Conservation (phyloP, 495 filamentous ascomycete genomes). For the Opeltia flavorubescens region DNA sequence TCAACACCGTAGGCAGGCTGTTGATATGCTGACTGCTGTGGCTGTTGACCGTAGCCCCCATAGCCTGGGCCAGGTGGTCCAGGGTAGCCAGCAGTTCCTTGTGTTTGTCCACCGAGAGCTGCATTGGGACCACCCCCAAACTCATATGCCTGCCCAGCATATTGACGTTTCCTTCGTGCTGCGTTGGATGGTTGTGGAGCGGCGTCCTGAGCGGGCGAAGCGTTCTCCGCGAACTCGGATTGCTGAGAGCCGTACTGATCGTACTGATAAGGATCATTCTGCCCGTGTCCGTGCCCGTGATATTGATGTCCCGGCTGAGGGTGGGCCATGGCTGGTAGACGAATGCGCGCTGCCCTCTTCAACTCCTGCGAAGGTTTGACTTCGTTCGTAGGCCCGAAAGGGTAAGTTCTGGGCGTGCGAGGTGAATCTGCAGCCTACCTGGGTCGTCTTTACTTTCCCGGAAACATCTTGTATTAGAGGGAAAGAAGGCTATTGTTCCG, state of each 20-base stretch:
- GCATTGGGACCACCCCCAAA: slow-evolving; percentile 85
- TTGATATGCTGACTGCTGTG: slow-evolving; percentile 33
- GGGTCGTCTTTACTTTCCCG: too few species aligned
- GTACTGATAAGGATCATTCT: slow-evolving; percentile 28
- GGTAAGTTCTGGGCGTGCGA: too few species aligned
- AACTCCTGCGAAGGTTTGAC: too few species aligned
- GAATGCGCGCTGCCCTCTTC: too few species aligned
- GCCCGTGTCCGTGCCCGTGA: slow-evolving; percentile 22
- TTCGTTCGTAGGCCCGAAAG: too few species aligned
- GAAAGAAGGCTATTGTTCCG: too few species aligned
- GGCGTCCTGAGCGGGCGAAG: slow-evolving; percentile 23
- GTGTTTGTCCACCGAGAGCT: slow-evolving; percentile 42
- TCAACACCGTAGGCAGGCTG: slow-evolving; percentile 41
- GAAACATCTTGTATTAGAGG: too few species aligned
- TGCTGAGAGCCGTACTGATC: slow-evolving; percentile 32
- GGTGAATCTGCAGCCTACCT: too few species aligned
- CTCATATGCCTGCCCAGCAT: slow-evolving; percentile 89
- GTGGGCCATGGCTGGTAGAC: slow-evolving; percentile 28
- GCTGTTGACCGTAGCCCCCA: slow-evolving; percentile 44
- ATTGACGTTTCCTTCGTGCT: slow-evolving; percentile 77
- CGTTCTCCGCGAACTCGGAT: slow-evolving; percentile 28
- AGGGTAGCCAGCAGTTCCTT: slow-evolving; percentile 34
- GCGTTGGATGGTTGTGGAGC: slow-evolving; percentile 25
- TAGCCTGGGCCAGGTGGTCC: slow-evolving; percentile 27
- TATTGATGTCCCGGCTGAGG: slow-evolving; percentile 54